phyloP scores from a whole-genome alignment of 2,329 filamentous ascomycete genomes.

The Diaporthe citrichinensis region DNA sequence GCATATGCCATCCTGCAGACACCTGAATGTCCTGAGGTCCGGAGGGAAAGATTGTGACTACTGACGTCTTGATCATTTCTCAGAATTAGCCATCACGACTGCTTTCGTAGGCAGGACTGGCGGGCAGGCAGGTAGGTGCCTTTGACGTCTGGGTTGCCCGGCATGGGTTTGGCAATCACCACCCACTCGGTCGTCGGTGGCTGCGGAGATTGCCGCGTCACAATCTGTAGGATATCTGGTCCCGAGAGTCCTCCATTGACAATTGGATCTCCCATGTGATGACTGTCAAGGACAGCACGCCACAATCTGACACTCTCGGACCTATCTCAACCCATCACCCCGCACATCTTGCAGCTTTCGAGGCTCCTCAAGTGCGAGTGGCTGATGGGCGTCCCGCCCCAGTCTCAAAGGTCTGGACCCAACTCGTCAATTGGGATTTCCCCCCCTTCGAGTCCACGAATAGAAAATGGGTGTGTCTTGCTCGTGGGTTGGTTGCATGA shows the following conservation, averaged over 20 bases:
- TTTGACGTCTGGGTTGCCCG: slow-evolving; percentile 8
- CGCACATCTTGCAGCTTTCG: slow-evolving; percentile 22
- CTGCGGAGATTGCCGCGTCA: slow-evolving; percentile 29
- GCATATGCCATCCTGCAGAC: slow-evolving; percentile 10
- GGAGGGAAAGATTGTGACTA: not conserved
- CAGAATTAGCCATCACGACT: slow-evolving; percentile 28
- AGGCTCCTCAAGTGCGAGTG: slow-evolving; percentile 30
- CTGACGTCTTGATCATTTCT: slow-evolving; percentile 10
- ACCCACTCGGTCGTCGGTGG: not conserved
- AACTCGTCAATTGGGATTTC: slow-evolving; percentile 20
- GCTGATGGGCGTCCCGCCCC: slow-evolving; percentile 27
- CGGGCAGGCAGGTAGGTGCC: not conserved
- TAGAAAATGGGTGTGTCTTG: slow-evolving; percentile 4
- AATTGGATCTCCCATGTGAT: slow-evolving; percentile 40
- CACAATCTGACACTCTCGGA: slow-evolving; percentile 26
- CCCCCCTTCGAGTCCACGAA: slow-evolving; percentile 24
- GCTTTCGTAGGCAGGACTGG: not conserved
- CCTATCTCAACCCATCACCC: slow-evolving; percentile 24
- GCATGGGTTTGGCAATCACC: slow-evolving; percentile 8
- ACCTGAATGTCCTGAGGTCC: not conserved
- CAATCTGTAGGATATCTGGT: slow-evolving; percentile 4
- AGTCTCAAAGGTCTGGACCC: slow-evolving; percentile 29
- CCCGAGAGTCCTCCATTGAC: slow-evolving; percentile 20
- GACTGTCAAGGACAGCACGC: slow-evolving; percentile 31
- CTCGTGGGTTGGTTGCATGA: slow-evolving; percentile 27